phyloP scores from a whole-genome alignment of 2,329 filamentous ascomycete species.

The Exophiala aquamarina region DNA sequence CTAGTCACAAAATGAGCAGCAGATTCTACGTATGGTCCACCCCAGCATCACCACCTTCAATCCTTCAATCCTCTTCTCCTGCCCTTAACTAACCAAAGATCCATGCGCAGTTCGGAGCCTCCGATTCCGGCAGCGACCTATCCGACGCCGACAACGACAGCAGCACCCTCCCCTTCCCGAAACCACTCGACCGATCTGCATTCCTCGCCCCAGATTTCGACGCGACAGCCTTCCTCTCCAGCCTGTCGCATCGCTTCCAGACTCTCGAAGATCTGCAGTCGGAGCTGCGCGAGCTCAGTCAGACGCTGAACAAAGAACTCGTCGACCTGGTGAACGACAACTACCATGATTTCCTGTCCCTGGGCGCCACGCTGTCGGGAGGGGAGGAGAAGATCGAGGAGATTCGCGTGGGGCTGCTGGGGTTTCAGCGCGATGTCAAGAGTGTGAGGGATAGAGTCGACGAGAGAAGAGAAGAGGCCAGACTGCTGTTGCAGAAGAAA shows the following conservation, averaged over 20 bases:
- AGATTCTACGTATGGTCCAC: conserved; percentile 18
- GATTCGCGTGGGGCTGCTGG: conserved; percentile 80
- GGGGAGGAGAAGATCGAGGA: conserved; percentile 92
- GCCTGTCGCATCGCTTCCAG: conserved; percentile 83
- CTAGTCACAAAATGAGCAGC: conserved; percentile 16
- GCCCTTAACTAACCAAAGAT: conserved; percentile 1
- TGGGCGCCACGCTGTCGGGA: conserved; percentile 78
- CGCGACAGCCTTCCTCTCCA: conserved; percentile 77
- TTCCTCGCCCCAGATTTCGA: conserved; percentile 79
- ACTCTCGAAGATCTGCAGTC: conserved; percentile 89
- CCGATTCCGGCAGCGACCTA: conserved; percentile 43
- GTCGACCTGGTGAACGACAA: conserved; percentile 94
- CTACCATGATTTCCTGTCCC: conserved; percentile 83
- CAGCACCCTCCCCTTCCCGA: conserved; percentile 78
- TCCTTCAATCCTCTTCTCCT: background rate
- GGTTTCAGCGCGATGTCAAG: conserved; percentile 79
- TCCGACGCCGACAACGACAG: conserved; percentile 60
- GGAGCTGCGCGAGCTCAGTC: conserved; percentile 78
- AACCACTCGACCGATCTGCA: conserved; percentile 76
- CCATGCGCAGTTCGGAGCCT: conserved; percentile 16
- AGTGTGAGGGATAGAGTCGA: conserved; percentile 68
- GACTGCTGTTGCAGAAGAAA: conserved; percentile 64
- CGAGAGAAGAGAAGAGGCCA: conserved; percentile 63
- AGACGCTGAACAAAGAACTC: conserved; percentile 79
- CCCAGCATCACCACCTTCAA: background rate